Percentiles rank a stretch among this genome's conserved stretches.
Conservation (phyloP, 257 asterid species). For the Rubia yunnanensis region DNA sequence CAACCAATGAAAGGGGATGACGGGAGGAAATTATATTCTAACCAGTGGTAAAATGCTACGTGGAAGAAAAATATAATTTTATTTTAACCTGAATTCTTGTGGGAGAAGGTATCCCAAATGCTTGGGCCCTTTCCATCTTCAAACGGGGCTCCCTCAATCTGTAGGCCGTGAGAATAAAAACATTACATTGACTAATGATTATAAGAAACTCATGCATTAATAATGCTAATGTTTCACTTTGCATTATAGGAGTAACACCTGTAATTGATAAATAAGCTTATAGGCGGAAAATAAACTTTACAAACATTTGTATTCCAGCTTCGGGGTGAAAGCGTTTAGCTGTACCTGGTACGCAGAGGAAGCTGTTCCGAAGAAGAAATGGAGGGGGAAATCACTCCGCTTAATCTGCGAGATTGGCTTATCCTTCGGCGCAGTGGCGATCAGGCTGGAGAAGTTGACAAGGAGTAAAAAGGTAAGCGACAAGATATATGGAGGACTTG, state of each 20-base stretch:
- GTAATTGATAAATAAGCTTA: no score
- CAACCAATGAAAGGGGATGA: neutral
- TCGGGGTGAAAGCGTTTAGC: no score
- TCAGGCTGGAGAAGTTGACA: neutral
- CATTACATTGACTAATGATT: neutral
- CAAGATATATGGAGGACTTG: neutral
- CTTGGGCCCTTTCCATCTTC: slow-evolving; percentile 21
- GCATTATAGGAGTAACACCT: no score
- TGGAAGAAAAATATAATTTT: no score
- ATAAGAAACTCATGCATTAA: no score
- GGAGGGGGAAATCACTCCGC: slow-evolving; percentile 8
- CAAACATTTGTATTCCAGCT: no score
- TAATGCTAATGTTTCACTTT: no score
- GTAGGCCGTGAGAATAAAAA: neutral
- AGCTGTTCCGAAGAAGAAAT: slow-evolving; percentile 18
- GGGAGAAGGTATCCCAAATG: slow-evolving; percentile 20
- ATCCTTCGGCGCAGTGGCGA: neutral
- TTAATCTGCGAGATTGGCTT: neutral
- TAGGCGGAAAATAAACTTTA: no score
- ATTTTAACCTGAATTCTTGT: neutral
- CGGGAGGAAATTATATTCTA: neutral
- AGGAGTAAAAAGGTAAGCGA: no score
- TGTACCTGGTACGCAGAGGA: slow-evolving; percentile 21
- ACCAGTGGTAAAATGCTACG: no score
- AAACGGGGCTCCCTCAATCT: slow-evolving; percentile 16